These are phyloP conservation scores for Xanthoconium separans DNA, from an alignment of 1,284 basidiomycete genomes.

Conservation along the genomic window DNA sequence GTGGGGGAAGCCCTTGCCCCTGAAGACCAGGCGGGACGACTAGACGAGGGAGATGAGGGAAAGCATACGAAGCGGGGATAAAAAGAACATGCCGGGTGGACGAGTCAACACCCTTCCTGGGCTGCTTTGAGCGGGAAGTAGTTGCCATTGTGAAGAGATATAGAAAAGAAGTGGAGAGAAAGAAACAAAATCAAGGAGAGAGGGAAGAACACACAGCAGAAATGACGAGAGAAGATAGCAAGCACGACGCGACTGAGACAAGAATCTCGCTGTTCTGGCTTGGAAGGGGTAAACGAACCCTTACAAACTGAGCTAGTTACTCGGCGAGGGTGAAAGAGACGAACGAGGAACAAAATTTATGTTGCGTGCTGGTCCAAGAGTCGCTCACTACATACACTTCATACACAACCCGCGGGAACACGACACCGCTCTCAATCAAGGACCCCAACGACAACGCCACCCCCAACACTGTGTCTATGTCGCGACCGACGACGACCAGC, in stretches of 20 bases:
- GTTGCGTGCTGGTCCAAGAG: conserved; percentile 32
- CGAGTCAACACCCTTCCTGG: conserved; percentile 57
- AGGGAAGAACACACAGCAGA: conserved; percentile 2
- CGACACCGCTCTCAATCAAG: conserved; percentile 20
- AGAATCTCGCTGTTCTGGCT: conserved; percentile 22
- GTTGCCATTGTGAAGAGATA: conserved; percentile 51
- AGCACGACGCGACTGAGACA: conserved; percentile 32
- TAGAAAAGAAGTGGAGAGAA: conserved; percentile 11
- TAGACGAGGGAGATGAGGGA: conserved; percentile 28
- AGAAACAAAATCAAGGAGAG: conserved; percentile 34
- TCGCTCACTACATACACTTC: conserved; percentile 23
- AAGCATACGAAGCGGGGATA: conserved; percentile 6
- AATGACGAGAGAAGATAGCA: conserved; percentile 30
- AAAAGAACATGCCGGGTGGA: conserved; percentile 49
- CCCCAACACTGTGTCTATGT: not conserved
- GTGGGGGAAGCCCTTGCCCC: conserved; percentile 64
- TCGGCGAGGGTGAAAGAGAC: conserved; percentile 14
- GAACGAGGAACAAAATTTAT: conserved; percentile 28
- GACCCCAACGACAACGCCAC: conserved; percentile 18
- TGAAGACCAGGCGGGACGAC: conserved; percentile 59
- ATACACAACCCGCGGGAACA: conserved; percentile 30
- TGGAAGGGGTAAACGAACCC: conserved; percentile 24
- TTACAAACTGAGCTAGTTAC: conserved; percentile 15
- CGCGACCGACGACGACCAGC: conserved; percentile 1
- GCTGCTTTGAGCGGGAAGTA: conserved; percentile 55